A percentile compares a stretch with the other conserved stretches of the same genome.
phyloP scores from a whole-genome alignment of 148 eudicot genomes.

The Cornus florida region DNA sequence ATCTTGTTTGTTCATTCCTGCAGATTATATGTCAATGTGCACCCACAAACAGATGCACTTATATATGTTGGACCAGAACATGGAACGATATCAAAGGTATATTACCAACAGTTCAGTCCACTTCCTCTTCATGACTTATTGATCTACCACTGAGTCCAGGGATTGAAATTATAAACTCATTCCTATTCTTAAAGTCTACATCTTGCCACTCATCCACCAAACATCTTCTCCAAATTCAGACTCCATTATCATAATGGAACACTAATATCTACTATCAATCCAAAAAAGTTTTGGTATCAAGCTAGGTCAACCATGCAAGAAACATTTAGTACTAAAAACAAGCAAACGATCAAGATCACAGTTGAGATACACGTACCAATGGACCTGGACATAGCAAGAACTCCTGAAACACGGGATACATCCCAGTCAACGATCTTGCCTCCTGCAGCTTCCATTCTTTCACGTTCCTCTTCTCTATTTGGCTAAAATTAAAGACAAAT shows the following conservation, averaged over 20 bases:
- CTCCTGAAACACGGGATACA: constrained; percentile 64
- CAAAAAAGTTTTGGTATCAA: neutral
- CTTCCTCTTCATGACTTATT: no score
- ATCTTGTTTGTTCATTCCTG: no score
- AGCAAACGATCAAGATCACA: neutral
- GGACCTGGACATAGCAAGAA: constrained; percentile 69
- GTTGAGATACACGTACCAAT: constrained; percentile 41
- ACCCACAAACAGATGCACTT: no score
- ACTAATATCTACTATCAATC: neutral
- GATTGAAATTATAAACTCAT: no score
- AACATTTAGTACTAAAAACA: neutral
- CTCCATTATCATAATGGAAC: neutral
- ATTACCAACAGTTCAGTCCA: no score
- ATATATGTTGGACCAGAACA: no score
- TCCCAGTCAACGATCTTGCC: constrained; percentile 62
- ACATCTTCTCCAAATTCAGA: neutral
- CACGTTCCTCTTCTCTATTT: constrained; percentile 57
- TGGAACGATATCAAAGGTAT: no score
- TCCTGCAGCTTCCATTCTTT: constrained; percentile 56
- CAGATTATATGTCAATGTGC: no score
- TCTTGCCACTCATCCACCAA: neutral
- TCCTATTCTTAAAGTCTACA: neutral
- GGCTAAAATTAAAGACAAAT: constrained; percentile 30
- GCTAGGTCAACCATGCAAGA: neutral
- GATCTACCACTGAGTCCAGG: no score